Evolutionary conservation across 495 filamentous ascomycete species (phyloP).

Genomic region (Penicillium macrosclerotiorum): DNA sequence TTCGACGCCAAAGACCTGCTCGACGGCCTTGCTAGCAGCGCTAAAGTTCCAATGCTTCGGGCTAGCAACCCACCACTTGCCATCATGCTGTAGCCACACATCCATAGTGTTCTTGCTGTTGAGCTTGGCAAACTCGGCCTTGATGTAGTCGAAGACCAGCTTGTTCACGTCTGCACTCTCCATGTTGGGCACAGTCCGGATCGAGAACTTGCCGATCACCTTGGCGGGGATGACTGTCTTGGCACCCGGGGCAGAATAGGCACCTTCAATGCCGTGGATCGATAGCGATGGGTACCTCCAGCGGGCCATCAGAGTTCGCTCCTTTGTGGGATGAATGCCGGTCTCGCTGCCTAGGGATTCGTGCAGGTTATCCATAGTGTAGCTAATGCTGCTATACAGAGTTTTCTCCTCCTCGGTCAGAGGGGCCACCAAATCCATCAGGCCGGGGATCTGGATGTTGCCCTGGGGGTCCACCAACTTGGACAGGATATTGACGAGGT

Average conservation of each 20-base stretch:
- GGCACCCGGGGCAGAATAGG: conserved; percentile 87
- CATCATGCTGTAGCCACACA: conserved; percentile 76
- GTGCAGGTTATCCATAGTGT: conserved; percentile 93
- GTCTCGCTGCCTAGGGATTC: conserved; percentile 86
- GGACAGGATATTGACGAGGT: conserved; percentile 76
- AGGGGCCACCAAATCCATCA: conserved; percentile 87
- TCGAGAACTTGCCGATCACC: conserved; percentile 96
- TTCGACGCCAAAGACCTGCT: conserved; percentile 86
- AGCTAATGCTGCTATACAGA: conserved; percentile 82
- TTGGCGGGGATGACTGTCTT: conserved; percentile 99
- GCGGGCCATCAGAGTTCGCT: conserved; percentile 86
- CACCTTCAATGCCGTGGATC: conserved; percentile 95
- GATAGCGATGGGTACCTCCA: conserved; percentile 94
- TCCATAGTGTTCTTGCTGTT: conserved; percentile 87
- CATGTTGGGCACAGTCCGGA: conserved; percentile 97
- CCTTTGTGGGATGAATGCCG: conserved; percentile 79
- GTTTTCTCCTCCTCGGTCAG: conserved; percentile 80
- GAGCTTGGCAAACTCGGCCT: conserved; percentile 76
- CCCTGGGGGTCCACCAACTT: conserved; percentile 85
- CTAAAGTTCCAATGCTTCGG: conserved; percentile 98
- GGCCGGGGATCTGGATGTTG: conserved; percentile 84
- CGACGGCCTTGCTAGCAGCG: conserved; percentile 87
- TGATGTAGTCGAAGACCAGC: conserved; percentile 75
- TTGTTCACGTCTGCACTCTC: conserved; percentile 83
- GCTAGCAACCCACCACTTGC: conserved; percentile 97